phyloP scores from a whole-genome alignment of 2,329 filamentous ascomycete genomes.

The Hypoxylon sp. region DNA sequence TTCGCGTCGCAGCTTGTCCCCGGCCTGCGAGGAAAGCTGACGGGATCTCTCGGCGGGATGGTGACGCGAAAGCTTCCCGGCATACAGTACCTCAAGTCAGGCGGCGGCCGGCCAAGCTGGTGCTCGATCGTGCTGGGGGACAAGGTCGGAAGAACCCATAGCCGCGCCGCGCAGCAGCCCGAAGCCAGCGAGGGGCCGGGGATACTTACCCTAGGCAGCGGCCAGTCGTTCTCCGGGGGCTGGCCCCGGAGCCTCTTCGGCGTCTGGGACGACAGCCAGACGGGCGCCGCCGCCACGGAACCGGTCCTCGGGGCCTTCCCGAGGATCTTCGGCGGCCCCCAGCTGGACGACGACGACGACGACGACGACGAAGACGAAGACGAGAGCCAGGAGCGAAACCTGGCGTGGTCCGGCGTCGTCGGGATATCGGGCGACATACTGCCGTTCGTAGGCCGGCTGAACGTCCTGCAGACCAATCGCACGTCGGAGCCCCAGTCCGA shows the following conservation, averaged over 20 bases:
- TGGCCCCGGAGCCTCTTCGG: slow-evolving; percentile 51
- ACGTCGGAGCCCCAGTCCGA: background rate
- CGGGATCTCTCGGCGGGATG: slow-evolving; percentile 62
- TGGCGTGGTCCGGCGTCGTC: slow-evolving; percentile 63
- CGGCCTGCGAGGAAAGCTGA: slow-evolving; percentile 58
- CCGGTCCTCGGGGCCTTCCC: slow-evolving; percentile 56
- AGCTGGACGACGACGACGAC: slow-evolving; percentile 54
- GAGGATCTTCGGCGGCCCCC: slow-evolving; percentile 54
- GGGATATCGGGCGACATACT: slow-evolving; percentile 61
- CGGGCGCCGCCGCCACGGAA: slow-evolving; percentile 50
- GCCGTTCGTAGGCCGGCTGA: slow-evolving; percentile 63
- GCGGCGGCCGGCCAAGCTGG: slow-evolving; percentile 53
- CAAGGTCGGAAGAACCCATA: too few species aligned
- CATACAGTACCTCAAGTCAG: slow-evolving; percentile 47
- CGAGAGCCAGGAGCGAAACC: slow-evolving; percentile 48
- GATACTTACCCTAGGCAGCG: too few species aligned
- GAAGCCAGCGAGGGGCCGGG: too few species aligned
- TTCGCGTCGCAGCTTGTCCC: slow-evolving; percentile 65
- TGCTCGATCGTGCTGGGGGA: slow-evolving; percentile 63
- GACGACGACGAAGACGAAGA: too few species aligned
- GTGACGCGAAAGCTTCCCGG: slow-evolving; percentile 59
- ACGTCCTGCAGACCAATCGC: slow-evolving; percentile 49
- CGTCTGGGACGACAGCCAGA: slow-evolving; percentile 58
- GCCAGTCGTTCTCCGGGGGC: too few species aligned
- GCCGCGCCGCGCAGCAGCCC: too few species aligned